Conservation (phyloP, 176 grass and related monocot species). For the Aegilops speltoides region DNA sequence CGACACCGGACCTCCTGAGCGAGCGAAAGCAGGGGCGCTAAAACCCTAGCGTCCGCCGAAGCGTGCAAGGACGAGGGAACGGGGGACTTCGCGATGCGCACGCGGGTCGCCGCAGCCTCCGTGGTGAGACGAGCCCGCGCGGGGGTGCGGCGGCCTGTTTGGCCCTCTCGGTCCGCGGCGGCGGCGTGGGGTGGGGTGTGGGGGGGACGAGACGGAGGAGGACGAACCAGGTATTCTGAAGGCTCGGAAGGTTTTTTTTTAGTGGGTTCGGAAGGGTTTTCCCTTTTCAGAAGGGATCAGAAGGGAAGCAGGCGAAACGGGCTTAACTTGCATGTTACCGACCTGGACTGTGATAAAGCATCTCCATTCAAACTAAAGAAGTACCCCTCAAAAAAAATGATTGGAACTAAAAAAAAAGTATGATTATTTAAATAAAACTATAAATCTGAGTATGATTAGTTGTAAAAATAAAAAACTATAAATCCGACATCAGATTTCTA, state of each 20-base stretch:
- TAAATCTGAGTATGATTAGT: too few species aligned
- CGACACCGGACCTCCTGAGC: not conserved
- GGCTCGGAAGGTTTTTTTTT: not conserved
- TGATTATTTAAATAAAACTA: too few species aligned
- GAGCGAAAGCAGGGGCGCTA: constrained; percentile 1
- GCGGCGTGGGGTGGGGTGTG: not conserved
- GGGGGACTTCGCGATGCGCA: not conserved
- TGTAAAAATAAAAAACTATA: too few species aligned
- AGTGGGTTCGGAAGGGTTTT: not conserved
- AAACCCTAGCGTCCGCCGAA: constrained; percentile 25
- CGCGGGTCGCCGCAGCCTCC: not conserved
- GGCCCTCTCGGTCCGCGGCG: not conserved
- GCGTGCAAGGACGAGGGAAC: not conserved
- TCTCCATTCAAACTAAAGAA: too few species aligned
- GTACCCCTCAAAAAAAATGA: too few species aligned
- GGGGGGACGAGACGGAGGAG: not conserved
- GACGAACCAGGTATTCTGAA: not conserved
- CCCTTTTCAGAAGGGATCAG: not conserved
- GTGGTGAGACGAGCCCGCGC: not conserved
- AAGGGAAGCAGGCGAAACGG: not conserved
- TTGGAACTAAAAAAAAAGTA: too few species aligned
- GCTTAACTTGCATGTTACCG: not conserved
- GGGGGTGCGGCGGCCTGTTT: constrained; percentile 2
- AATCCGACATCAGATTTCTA: too few species aligned
- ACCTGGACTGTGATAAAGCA: not conserved